Conservation (phyloP, 768 basidiomycete species). For the Ephemerocybe angulata region DNA sequence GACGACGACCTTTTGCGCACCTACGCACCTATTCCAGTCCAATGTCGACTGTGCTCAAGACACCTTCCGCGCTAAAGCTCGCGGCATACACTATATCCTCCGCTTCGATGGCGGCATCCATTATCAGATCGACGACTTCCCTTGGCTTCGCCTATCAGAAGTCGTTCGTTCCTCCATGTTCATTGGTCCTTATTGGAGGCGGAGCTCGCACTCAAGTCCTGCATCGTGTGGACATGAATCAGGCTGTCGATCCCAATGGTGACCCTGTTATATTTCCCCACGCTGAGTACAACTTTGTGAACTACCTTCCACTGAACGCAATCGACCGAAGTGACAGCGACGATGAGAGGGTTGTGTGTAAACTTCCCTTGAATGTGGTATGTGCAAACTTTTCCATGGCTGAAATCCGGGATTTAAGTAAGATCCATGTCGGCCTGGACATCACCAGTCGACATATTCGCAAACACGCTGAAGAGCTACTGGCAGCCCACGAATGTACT, state of each 20-base stretch:
- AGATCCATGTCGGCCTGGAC: no score
- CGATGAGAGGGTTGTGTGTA: background rate
- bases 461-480: background rate
- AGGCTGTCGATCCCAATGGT: background rate
- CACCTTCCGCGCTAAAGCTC: no score
- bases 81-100: no score
- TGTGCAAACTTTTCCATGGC: background rate
- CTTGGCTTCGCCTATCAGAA: background rate
- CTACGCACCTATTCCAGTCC: no score
- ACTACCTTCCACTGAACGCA: background rate
- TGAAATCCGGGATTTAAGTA: background rate
- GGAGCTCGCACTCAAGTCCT: background rate
- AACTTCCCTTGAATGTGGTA: background rate
- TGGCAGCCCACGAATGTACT: background rate
- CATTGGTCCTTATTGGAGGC: background rate
- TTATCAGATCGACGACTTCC: background rate
- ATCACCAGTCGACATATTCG: no score
- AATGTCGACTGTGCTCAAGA: no score
- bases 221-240: background rate
- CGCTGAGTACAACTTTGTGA: background rate
- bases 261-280: background rate
- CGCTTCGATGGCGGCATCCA: background rate
- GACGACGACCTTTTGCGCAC: no score
- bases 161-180: background rate
- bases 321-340: background rate